Conservation (phyloP, 257 asterid genomes). For the Echites panduratus region DNA sequence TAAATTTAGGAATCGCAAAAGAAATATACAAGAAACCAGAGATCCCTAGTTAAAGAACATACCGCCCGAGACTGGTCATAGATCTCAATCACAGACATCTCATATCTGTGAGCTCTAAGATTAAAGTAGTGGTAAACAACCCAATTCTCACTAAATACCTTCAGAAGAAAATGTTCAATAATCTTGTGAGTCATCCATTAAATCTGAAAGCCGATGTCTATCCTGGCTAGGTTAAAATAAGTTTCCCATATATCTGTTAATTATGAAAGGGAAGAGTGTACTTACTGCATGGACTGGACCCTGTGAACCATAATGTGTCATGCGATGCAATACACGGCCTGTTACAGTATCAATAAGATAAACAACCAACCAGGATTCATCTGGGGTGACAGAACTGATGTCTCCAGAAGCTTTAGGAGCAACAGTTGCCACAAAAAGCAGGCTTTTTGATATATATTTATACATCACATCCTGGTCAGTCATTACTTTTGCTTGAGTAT, state of each 20-base stretch:
- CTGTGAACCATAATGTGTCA: conserved; percentile 92
- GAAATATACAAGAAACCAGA: conserved; percentile 5
- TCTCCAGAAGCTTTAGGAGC: conserved; percentile 81
- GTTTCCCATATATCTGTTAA: neutral
- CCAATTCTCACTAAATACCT: conserved; percentile 99
- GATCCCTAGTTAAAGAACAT: conserved; percentile 28
- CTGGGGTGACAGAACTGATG: conserved; percentile 86
- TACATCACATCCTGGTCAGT: conserved; percentile 92
- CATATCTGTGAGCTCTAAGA: conserved; percentile 92
- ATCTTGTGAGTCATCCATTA: neutral
- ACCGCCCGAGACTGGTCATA: conserved; percentile 98
- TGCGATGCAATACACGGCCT: conserved; percentile 86
- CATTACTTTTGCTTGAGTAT: conserved; percentile 90
- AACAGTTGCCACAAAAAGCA: conserved; percentile 83
- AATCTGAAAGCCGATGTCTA: neutral
- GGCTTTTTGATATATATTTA: conserved; percentile 80
- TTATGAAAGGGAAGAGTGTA: conserved; percentile 20
- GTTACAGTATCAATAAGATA: conserved; percentile 84
- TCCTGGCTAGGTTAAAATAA: neutral
- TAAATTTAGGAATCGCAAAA: conserved; percentile 17
- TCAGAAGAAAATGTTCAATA: conserved; percentile 8
- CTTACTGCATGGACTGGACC: conserved; percentile 94
- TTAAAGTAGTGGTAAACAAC: conserved; percentile 96
- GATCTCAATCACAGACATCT: conserved; percentile 97
- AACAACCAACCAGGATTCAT: conserved; percentile 77